Evolutionary conservation across 2,329 filamentous ascomycete genomes (phyloP).

Genomic region (Pseudogymnoascus destructans): DNA sequence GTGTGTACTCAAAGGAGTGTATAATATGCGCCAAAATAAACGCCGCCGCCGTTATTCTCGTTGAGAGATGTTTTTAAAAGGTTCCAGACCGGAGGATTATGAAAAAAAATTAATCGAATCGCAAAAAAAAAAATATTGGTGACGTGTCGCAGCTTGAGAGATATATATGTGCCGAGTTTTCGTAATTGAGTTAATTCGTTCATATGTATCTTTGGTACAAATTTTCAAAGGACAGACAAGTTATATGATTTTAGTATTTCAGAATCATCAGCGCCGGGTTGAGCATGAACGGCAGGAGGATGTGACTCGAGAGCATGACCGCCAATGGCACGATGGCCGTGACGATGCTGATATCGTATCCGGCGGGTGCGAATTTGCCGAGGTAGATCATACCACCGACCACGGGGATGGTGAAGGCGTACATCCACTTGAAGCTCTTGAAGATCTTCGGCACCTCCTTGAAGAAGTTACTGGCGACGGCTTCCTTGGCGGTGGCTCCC

Average conservation of each 20-base stretch:
- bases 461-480: constrained; percentile 42
- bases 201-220: neutral
- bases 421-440: constrained; percentile 42
- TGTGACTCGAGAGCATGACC: constrained; percentile 38
- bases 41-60: neutral
- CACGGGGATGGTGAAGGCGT: constrained; percentile 17
- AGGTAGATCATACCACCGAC: constrained; percentile 22
- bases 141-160: neutral
- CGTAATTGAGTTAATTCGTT: neutral
- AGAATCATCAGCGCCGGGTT: constrained; percentile 54
- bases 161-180: neutral
- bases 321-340: constrained; percentile 46
- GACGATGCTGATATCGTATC: constrained; percentile 45
- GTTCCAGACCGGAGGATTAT: neutral
- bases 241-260: constrained; percentile 19
- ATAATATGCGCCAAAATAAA: neutral
- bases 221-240: neutral
- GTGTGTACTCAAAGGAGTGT: neutral
- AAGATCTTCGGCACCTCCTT: constrained; percentile 42
- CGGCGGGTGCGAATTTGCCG: constrained; percentile 18
- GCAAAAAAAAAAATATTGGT: neutral
- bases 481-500: constrained; percentile 47
- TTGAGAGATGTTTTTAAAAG: neutral
- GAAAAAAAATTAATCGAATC: neutral
- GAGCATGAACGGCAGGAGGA: constrained; percentile 42